Evolutionary conservation across 805 yeast species (phyloP).

Genomic region (Millerozyma miso): DNA sequence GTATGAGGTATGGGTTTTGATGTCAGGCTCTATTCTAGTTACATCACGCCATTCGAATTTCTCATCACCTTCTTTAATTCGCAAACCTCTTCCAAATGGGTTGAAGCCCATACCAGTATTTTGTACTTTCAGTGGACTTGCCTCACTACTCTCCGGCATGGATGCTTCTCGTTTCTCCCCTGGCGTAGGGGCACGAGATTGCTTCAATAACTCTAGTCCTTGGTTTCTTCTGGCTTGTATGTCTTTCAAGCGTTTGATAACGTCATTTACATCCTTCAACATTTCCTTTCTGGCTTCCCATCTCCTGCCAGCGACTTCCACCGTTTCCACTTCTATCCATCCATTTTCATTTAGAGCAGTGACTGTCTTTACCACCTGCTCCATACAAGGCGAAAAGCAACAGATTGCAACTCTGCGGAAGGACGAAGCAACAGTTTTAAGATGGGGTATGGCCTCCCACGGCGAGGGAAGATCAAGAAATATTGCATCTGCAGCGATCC

Average conservation of each 20-base stretch:
- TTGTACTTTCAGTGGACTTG: constrained; percentile 29
- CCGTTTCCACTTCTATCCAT: constrained; percentile 87
- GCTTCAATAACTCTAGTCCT: constrained; percentile 57
- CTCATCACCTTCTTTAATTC: constrained; percentile 84
- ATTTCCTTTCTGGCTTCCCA: constrained; percentile 90
- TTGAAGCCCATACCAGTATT: constrained; percentile 54
- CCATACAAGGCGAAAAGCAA: constrained; percentile 97
- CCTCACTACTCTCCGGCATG: constrained; percentile 13
- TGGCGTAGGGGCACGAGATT: constrained; percentile 21
- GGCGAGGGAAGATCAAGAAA: constrained; percentile 95
- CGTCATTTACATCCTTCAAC: constrained; percentile 75
- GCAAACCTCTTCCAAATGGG: constrained; percentile 88
- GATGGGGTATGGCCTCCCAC: constrained; percentile 87
- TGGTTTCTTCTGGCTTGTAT: constrained; percentile 64
- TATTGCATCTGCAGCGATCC: constrained; percentile 63
- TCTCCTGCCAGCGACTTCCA: constrained; percentile 77
- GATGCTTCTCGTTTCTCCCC: constrained; percentile 23
- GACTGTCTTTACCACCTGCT: constrained; percentile 88
- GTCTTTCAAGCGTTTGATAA: constrained; percentile 72
- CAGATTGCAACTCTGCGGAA: constrained; percentile 65
- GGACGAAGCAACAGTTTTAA: constrained; percentile 53
- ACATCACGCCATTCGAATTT: constrained; percentile 78
- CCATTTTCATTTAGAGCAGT: constrained; percentile 69
- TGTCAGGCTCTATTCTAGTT: constrained; percentile 77
- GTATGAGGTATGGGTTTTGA: constrained; percentile 92